phyloP scores from a whole-genome alignment of 345 rosid species.

The Capsella bursapastoris region DNA sequence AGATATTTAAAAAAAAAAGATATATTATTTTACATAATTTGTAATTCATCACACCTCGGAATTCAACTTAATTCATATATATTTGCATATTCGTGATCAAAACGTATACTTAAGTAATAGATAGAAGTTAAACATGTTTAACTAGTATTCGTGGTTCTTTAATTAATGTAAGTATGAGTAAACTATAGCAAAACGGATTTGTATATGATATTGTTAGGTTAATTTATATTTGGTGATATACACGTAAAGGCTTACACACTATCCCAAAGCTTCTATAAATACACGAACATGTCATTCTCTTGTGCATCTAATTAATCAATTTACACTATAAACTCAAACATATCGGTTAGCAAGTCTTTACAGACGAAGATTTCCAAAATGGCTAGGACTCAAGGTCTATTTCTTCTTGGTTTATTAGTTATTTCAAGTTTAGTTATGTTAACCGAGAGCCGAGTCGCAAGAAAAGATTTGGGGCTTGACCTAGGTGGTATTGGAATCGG shows the following conservation, averaged over 20 bases:
- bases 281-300: conserved; percentile 24
- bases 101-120: neutral
- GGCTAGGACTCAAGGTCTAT: conserved; percentile 36
- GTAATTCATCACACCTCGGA: neutral
- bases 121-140: conserved; percentile 1
- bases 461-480: conserved; percentile 50
- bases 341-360: neutral
- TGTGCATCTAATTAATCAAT: conserved; percentile 18
- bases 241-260: conserved; percentile 35
- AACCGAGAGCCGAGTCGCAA: conserved; percentile 46
- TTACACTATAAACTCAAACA: conserved; percentile 12
- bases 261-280: conserved; percentile 40
- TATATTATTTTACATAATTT: neutral
- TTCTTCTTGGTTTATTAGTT: conserved; percentile 35
- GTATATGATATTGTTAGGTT: conserved; percentile 6
- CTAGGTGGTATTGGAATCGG: conserved; percentile 47
- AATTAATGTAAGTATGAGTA: neutral
- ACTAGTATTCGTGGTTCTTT: conserved; percentile 1
- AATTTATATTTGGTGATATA: conserved; percentile 25
- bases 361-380: conserved; percentile 24
- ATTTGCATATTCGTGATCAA: conserved; percentile 9
- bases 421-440: conserved; percentile 39
- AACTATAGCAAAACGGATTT: neutral
- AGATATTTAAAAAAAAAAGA: too few species aligned
- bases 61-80: neutral